Evolutionary conservation across 2,329 filamentous ascomycete genomes (phyloP).

Genomic region (Sarocladium kiliense): DNA sequence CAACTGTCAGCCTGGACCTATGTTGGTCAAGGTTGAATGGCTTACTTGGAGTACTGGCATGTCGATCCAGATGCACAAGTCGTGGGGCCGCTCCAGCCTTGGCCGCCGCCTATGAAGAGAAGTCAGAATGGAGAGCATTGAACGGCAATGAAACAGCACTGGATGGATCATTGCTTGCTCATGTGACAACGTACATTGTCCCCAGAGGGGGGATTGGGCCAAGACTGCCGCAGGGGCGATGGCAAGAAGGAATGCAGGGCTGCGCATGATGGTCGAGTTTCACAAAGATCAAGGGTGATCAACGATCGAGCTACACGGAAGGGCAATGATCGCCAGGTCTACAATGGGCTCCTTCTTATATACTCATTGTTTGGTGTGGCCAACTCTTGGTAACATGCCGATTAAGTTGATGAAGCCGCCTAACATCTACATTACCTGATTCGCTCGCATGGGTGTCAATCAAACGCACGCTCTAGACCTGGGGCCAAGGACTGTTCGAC

Average conservation of each 20-base stretch:
- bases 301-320: background rate
- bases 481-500: background rate
- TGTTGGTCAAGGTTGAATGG: background rate
- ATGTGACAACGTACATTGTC: constrained; percentile 14
- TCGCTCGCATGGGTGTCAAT: background rate
- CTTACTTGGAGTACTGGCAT: constrained; percentile 13
- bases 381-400: background rate
- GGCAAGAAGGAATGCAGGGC: constrained; percentile 12
- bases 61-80: constrained; percentile 14
- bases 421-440: constrained; percentile 1
- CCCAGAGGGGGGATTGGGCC: constrained; percentile 14
- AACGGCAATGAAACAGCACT: background rate
- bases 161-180: too few relatives aligned
- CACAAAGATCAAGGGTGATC: constrained; percentile 1
- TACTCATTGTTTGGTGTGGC: background rate
- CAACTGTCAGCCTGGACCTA: background rate
- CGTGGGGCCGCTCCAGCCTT: constrained; percentile 13
- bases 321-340: constrained; percentile 8
- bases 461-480: background rate
- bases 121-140: background rate
- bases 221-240: constrained; percentile 13
- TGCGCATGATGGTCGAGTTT: constrained; percentile 12
- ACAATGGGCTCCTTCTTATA: background rate
- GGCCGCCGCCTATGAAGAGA: constrained; percentile 12
- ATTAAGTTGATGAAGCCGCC: background rate